Conservation (phyloP, 2,329 filamentous ascomycete species). For the Didymellaceae sp. region DNA sequence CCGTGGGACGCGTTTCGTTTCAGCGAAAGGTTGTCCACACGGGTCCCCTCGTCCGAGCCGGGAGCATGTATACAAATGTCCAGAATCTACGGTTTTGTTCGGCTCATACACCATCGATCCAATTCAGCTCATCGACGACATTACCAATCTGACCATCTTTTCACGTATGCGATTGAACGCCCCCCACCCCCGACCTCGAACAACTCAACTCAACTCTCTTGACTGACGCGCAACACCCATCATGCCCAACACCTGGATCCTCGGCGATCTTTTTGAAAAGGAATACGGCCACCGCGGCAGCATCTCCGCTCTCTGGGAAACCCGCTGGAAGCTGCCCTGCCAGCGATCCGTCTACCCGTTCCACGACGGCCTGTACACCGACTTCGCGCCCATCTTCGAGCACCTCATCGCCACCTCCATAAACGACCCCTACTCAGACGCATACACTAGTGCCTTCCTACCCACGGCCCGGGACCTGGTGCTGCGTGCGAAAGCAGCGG, state of each 20-base stretch:
- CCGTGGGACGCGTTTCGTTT: too few species aligned
- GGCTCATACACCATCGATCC: too few species aligned
- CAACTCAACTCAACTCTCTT: too few species aligned
- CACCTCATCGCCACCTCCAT: conserved; percentile 57
- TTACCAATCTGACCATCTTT: too few species aligned
- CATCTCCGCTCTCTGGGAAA: conserved; percentile 43
- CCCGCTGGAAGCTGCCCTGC: conserved; percentile 45
- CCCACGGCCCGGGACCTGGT: conserved; percentile 65
- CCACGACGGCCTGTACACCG: conserved; percentile 71
- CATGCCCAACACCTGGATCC: conserved; percentile 39
- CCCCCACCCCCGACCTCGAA: too few species aligned
- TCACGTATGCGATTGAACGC: too few species aligned
- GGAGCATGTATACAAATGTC: too few species aligned
- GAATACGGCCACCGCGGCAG: conserved; percentile 46
- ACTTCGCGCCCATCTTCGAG: conserved; percentile 68
- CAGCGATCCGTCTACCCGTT: conserved; percentile 68
- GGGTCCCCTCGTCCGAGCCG: too few species aligned
- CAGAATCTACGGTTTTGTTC: too few species aligned
- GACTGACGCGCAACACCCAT: not conserved
- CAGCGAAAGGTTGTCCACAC: too few species aligned
- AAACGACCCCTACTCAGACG: conserved; percentile 68
- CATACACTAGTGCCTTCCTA: conserved; percentile 69
- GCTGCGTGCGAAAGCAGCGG: conserved; percentile 56
- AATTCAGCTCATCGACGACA: too few species aligned
- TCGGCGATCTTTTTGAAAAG: conserved; percentile 46